Base-by-base conservation (phyloP, 176 grass and related monocot genomes). In the Lolium perenne region DNA sequence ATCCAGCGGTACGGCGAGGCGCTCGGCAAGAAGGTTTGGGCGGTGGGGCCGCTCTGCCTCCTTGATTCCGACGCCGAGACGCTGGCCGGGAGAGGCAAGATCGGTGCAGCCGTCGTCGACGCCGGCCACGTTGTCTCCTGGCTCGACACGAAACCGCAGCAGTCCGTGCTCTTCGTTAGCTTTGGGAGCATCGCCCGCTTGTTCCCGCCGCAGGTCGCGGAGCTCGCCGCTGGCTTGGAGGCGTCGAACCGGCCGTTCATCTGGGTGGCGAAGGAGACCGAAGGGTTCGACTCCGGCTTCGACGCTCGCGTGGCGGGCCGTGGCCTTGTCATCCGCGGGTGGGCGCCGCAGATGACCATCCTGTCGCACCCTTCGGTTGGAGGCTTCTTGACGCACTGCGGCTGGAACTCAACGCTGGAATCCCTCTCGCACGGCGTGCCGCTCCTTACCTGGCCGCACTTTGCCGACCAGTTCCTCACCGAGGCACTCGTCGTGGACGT, bases 361-460 rank as follows among this genome's bases (percentile, higher is more conserved):
- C 80, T 92, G 3, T 77, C 91, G 7, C 91, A 92, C 50, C 80
- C 38, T 14, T 48, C 87, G 0, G 43, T 87, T n/a, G 84, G 87
- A 7, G 82, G 95, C 76, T 97, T 97, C 83, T 79, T 97, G 26
- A 95, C 91, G 8, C 95, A 97, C 80, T 93, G 95, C 65, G 88
- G 93, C 1, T 95, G 93, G 93, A 95, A 95, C 84, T 95, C 93
- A 10, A 92, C 91, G 51, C 65, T 91, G 62, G 93, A 95, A 0
- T 89, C 86, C 43, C 12, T 93, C 49, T 79, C 80, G 7, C 38
- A 84, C 17, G 89, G 89, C 89, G 65, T 41, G 14, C 67, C 67
- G 38, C 38, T 71, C 35, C 67, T 71, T 1, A 71, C 67, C 8
- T 71, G 67, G 67, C 67, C 67, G 67, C 85, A 86, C 11, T 93